Conservation (phyloP, 2,329 filamentous ascomycete genomes). For the Colletotrichum sp. region DNA sequence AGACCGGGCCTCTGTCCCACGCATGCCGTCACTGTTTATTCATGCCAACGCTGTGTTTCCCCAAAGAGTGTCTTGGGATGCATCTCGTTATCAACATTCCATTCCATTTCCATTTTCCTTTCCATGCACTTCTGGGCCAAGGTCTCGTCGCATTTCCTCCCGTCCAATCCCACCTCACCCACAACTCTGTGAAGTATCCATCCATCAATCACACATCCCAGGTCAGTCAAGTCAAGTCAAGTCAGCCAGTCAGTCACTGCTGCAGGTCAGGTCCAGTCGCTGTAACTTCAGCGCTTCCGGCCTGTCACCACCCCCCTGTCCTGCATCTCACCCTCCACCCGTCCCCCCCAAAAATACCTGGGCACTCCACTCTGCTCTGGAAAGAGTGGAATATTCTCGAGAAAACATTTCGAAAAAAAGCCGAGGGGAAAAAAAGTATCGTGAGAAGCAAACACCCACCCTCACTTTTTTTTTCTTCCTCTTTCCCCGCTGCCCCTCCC, state of each 20-base stretch:
- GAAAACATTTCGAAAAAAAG: not conserved
- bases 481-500: not conserved
- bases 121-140: not conserved
- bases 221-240: not conserved
- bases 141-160: not conserved
- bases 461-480: not conserved
- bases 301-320: not conserved
- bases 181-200: not conserved
- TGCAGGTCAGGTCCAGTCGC: not conserved
- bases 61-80: not conserved
- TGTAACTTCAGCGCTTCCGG: not conserved
- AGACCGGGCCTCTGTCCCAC: not conserved
- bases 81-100: not conserved
- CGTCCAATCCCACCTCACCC: not conserved
- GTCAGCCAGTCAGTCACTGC: not conserved
- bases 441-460: not conserved
- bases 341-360: not conserved
- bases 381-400: slow-evolving; percentile 16
- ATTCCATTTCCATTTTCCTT: not conserved
- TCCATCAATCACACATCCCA: not conserved
- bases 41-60: not conserved
- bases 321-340: not conserved
- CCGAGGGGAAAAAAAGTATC: not conserved
- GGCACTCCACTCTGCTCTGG: not conserved
- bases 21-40: slow-evolving; percentile 2